These are phyloP conservation scores for Bryoglossum gracile DNA, from an alignment of 495 filamentous ascomycete species.

Conservation along the genomic window DNA sequence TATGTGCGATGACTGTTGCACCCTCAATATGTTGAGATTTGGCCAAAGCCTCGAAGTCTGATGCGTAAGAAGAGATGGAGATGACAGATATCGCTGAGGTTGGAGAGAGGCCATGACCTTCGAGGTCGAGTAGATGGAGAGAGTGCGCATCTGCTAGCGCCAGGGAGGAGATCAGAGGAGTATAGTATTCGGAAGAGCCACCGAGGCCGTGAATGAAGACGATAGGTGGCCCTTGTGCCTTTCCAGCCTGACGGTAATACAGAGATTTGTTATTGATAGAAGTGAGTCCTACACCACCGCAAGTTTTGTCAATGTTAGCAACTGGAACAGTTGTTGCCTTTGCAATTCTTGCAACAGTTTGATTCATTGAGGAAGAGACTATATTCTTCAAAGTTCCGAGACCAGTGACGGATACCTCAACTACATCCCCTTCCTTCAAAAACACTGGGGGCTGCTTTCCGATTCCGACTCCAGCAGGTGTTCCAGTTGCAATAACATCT, in stretches of 20 bases:
- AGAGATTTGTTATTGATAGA: background rate
- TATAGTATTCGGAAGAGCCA: background rate
- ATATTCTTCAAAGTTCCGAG: background rate
- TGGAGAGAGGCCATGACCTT: background rate
- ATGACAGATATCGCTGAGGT: background rate
- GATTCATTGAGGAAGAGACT: background rate
- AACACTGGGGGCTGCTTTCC: conserved; percentile 29
- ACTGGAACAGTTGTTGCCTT: background rate
- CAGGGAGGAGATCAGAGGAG: background rate
- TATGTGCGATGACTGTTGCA: background rate
- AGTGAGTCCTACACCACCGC: background rate
- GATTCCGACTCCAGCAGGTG: conserved; percentile 29
- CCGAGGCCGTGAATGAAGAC: background rate
- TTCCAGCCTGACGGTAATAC: background rate
- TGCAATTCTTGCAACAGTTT: background rate
- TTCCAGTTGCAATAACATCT: conserved; percentile 39
- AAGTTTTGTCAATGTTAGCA: background rate
- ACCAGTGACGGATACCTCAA: conserved; percentile 28
- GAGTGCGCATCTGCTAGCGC: background rate
- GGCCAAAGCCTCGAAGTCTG: background rate
- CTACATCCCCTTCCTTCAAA: conserved; percentile 31
- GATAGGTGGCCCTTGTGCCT: background rate
- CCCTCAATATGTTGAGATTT: background rate
- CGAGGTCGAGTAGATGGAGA: background rate
- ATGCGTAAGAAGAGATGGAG: background rate